Conservation (phyloP, 2,329 filamentous ascomycete genomes). For the Pseudocercospora musae region DNA sequence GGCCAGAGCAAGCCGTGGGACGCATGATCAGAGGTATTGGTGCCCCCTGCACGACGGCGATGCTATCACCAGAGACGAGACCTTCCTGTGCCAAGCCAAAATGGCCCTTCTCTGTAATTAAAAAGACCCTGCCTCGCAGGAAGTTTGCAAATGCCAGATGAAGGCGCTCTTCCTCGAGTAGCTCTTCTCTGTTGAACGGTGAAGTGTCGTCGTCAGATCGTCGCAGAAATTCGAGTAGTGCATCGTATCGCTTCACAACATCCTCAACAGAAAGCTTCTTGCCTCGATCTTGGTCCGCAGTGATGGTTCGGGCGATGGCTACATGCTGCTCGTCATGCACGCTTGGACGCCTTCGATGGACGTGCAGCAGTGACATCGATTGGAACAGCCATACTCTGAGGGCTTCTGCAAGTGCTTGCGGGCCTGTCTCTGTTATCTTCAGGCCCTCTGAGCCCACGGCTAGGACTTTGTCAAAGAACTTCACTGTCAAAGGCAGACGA, state of each 20-base stretch:
- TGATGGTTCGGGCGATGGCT: slow-evolving; percentile 19
- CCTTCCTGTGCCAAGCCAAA: slow-evolving; percentile 19
- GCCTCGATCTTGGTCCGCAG: slow-evolving; percentile 18
- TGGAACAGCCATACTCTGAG: slow-evolving; percentile 19
- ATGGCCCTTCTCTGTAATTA: slow-evolving; percentile 18
- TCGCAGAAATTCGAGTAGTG: slow-evolving; percentile 14
- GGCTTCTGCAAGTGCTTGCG: slow-evolving; percentile 12
- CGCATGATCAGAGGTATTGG: slow-evolving; percentile 18
- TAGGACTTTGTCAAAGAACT: slow-evolving; percentile 18
- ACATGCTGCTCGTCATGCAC: slow-evolving; percentile 14
- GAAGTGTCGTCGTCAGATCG: slow-evolving; percentile 4
- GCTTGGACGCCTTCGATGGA: slow-evolving; percentile 11
- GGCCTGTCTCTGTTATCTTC: slow-evolving; percentile 3
- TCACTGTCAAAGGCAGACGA: slow-evolving; percentile 16
- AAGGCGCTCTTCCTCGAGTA: slow-evolving; percentile 8
- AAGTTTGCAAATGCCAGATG: slow-evolving; percentile 15
- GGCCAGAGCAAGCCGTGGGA: slow-evolving; percentile 8
- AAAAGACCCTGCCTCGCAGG: slow-evolving; percentile 21
- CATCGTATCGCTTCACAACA: slow-evolving; percentile 14
- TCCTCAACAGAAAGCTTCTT: slow-evolving; percentile 10
- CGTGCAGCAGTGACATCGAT: slow-evolving; percentile 14
- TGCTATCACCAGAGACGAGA: slow-evolving; percentile 15
- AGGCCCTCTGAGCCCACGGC: slow-evolving; percentile 14
- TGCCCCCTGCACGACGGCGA: slow-evolving; percentile 14
- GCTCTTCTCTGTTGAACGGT: not conserved